Percentiles rank a stretch among this genome's conserved stretches.
These are phyloP conservation scores for Fusarium sp. DNA, from an alignment of 2,329 filamentous ascomycete species.

Conservation along the genomic window DNA sequence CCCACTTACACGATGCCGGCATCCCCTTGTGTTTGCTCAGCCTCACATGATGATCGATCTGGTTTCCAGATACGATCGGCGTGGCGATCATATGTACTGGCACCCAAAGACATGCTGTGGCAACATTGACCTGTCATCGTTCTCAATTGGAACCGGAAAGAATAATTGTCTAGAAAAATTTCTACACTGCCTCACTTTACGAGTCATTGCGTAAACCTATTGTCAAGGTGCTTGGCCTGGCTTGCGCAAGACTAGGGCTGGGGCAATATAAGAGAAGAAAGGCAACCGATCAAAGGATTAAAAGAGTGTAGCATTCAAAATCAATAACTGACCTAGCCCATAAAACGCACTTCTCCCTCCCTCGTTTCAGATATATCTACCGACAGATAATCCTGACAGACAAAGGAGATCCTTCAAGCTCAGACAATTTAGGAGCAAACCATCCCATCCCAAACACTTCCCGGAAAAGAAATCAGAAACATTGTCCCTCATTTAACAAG, in stretches of 20 bases:
- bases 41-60: slow-evolving; percentile 9
- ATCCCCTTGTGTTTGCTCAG: background rate
- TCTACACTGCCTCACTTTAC: slow-evolving; percentile 9
- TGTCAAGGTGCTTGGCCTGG: background rate
- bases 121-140: background rate
- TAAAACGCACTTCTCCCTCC: background rate
- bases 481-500: background rate
- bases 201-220: slow-evolving; percentile 2
- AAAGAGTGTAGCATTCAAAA: slow-evolving; percentile 3
- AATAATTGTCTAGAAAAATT: background rate
- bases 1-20: slow-evolving; percentile 8
- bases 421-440: slow-evolving; percentile 12
- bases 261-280: background rate
- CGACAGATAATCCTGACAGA: background rate
- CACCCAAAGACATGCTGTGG: background rate
- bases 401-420: background rate
- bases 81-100: too few relatives aligned
- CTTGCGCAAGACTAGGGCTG: background rate
- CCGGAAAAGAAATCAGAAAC: slow-evolving; percentile 1
- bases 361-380: slow-evolving; percentile 19
- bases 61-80: background rate
- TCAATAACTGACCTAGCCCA: background rate
- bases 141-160: background rate
- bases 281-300: background rate
- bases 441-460: background rate